Conservation (phyloP, 1,139 yeast genomes). For the Groenewaldozyma auringiensis region DNA sequence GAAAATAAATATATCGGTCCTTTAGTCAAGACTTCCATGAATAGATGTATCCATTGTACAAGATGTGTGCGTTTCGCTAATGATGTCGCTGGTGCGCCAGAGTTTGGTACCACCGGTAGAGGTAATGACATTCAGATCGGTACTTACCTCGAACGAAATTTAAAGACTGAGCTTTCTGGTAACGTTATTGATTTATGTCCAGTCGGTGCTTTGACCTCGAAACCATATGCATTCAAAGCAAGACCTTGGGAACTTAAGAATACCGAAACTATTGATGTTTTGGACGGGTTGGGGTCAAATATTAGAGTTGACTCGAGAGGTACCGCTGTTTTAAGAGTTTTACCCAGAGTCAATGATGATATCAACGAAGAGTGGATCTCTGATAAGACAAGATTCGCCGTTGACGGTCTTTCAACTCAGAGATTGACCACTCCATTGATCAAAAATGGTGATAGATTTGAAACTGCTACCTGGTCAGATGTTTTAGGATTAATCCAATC, state of each 20-base stretch:
- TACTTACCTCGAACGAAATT: conserved; percentile 76
- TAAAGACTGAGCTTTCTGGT: conserved; percentile 81
- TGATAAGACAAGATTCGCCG: conserved; percentile 80
- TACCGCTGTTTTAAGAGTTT: conserved; percentile 78
- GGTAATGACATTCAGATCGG: conserved; percentile 93
- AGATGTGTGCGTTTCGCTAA: conserved; percentile 86
- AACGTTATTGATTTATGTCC: conserved; percentile 87
- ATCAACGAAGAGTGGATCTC: conserved; percentile 90
- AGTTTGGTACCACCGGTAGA: conserved; percentile 81
- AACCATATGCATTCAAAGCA: conserved; percentile 86
- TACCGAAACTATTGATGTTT: conserved; percentile 80
- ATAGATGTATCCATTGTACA: conserved; percentile 89
- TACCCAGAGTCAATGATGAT: conserved; percentile 82
- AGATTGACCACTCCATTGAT: conserved; percentile 77
- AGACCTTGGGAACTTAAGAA: conserved; percentile 93
- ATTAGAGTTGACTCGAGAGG: conserved; percentile 84
- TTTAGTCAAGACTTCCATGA: conserved; percentile 83
- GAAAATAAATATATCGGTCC: conserved; percentile 91
- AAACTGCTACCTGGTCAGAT: conserved; percentile 82
- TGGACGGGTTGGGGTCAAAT: conserved; percentile 78
- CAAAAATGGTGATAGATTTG: conserved; percentile 63
- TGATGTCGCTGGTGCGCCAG: conserved; percentile 91
- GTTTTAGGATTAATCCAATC: conserved; percentile 66
- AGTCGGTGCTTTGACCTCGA: conserved; percentile 84
- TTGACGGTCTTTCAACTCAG: conserved; percentile 82